Base-by-base conservation (phyloP, 2,329 filamentous ascomycete species). In the Teratosphaeria destructans region DNA sequence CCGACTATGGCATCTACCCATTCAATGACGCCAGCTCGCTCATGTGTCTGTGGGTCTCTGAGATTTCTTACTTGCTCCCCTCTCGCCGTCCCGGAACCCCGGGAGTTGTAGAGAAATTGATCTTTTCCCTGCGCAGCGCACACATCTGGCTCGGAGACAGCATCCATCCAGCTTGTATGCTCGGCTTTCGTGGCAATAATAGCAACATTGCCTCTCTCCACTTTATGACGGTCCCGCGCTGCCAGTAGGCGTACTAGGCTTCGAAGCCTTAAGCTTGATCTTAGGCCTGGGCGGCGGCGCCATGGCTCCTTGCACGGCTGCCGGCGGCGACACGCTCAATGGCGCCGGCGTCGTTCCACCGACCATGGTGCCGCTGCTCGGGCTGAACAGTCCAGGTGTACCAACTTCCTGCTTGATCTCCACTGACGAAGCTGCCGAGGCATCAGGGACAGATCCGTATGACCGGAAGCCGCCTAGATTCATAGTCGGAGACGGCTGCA, bases 381-480 rank as follows among this genome's bases (percentile, higher is more conserved):
- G 56, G 23, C 47, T 58, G 23, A 27, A 27, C 10, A 35, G 43
- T 7, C 11, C 35, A 14, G 56, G 54, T 12, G 54, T 16, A 32
- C 55, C 43, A 49, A n/a, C 56, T 39, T 61, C 59, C n/a, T 57
- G 37, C 29, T 61, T 61, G 11, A 61, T 32, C n/a, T 59, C 58
- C 37, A 59, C 5, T 14, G 35, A 29, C 16, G 16, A 27, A 52
- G 37, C n/a, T 7, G 23, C n/a, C 7, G 49, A 43, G 16, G 55
- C 43, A 34, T 55, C 59, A 35, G 55, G 57, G 16, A 55, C 49
- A 1, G 60, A 58, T 27, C 62, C 64, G 49, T 65, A 69, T 19
- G 59, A 62, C 23, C 67, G 56, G 54, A 69, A 69, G 2, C 59
- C 63, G 12, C 67, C 67, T 55, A 68, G 52, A 57, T 69, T 69